Evolutionary conservation across 495 filamentous ascomycete genomes (phyloP), one percentile per base, ranked within the genome.

Genomic region (Cetradonia linearis): DNA sequence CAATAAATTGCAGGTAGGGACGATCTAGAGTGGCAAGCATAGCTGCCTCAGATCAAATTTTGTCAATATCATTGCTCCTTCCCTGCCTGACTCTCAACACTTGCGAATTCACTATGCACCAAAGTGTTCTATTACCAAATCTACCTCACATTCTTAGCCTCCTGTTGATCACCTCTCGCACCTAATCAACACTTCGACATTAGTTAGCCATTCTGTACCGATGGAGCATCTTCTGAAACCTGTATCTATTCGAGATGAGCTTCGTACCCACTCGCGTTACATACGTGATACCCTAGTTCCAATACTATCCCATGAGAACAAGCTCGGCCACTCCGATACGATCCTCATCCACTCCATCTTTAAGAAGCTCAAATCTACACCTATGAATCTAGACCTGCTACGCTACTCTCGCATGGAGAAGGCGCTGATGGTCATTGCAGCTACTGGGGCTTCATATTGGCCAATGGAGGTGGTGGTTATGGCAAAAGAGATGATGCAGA

Each of bases 401-500:
- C 52, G 63, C 16, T 60, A 63, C 40, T 59, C 61, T 11, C 63
- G 61, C 9, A 66, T 68, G n/a, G 63, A 65, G 6, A 63, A 62
- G 46, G 66, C 66, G 6, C 33, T 68, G 27, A 50, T 50, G 42
- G 38, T 49, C 20, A 62, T 68, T 10, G 49, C 46, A 48, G 58
- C 30, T 25, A 34, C 54, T 1, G 33, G 59, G 2, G 52, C 31
- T 23, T 14, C 16, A 2, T 55, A 27, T 8, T 68, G 66, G 66
- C 63, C 66, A 33, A 37, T 58, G 30, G 63, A 66, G 7, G 37
- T 62, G 27, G 58, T 62, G 25, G 30, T 49, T 2, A 23, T 59
- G 18, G 63, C 63, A 14, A 49, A 62, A 44, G 38, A 58, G 14
- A 28, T 68, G 30, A 47, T 68, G 0, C n/a, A 36, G n/a, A 60